Evolutionary conservation across 2,329 filamentous ascomycete species (phyloP).

Genomic region (Rhinocladiella similis): DNA sequence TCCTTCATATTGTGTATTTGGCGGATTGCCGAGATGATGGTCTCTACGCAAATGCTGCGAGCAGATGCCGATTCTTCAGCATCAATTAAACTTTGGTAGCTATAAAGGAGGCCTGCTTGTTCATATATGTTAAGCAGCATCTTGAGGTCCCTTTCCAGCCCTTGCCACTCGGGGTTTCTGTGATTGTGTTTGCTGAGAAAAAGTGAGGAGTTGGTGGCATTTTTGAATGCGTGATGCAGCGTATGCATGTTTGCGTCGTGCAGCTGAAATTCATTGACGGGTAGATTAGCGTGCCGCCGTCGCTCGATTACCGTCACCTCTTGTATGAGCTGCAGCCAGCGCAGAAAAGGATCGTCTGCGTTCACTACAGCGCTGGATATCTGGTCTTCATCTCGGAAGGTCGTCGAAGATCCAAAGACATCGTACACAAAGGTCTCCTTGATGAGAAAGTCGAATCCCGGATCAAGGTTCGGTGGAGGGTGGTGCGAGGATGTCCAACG

Average conservation of each 20-base stretch:
- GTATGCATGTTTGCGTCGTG: constrained; percentile 2
- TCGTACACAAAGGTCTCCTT: constrained; percentile 33
- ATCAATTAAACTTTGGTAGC: constrained; percentile 27
- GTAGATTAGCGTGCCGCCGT: background rate
- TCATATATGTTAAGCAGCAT: constrained; percentile 31
- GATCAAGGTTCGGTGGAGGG: constrained; percentile 11
- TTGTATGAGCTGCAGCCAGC: constrained; percentile 31
- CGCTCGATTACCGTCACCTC: constrained; percentile 30
- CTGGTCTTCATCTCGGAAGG: constrained; percentile 25
- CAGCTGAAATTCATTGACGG: background rate
- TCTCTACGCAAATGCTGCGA: constrained; percentile 4
- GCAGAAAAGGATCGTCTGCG: constrained; percentile 26
- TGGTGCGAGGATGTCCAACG: constrained; percentile 17
- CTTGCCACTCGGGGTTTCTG: constrained; percentile 20
- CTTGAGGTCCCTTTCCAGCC: constrained; percentile 24
- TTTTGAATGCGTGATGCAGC: constrained; percentile 15
- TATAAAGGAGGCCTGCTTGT: constrained; percentile 32
- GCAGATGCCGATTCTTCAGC: constrained; percentile 13
- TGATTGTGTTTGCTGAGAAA: constrained; percentile 21
- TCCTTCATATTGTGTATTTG: constrained; percentile 11
- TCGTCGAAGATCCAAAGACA: constrained; percentile 32
- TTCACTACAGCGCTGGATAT: constrained; percentile 18
- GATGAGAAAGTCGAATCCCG: constrained; percentile 24
- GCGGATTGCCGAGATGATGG: constrained; percentile 6
- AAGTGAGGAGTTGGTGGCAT: constrained; percentile 24